These are phyloP conservation scores for Zygosaccharomyces kombuchaensis DNA, from an alignment of 805 yeast species.

Conservation along the genomic window DNA sequence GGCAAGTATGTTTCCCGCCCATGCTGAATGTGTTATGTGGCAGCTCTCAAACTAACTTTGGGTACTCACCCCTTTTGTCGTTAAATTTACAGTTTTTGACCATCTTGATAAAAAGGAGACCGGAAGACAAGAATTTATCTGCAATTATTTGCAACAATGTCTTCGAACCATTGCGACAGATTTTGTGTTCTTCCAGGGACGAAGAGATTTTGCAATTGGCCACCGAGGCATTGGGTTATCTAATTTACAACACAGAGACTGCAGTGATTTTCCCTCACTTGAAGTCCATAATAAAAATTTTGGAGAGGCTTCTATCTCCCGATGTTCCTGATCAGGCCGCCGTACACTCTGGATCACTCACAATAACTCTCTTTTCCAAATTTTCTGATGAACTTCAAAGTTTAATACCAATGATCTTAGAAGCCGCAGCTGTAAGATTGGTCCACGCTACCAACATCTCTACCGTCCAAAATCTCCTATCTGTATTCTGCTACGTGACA, in stretches of 20 bases:
- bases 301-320: slow-evolving; percentile 66
- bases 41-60: slow-evolving; percentile 27
- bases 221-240: slow-evolving; percentile 64
- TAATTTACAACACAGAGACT: slow-evolving; percentile 43
- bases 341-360: slow-evolving; percentile 63
- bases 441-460: slow-evolving; percentile 61
- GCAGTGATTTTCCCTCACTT: slow-evolving; percentile 16
- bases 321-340: slow-evolving; percentile 76
- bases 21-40: slow-evolving; percentile 39
- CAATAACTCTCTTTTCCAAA: slow-evolving; percentile 53
- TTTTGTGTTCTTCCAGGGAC: slow-evolving; percentile 48
- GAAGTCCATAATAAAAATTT: slow-evolving; percentile 42
- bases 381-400: slow-evolving; percentile 40
- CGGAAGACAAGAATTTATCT: slow-evolving; percentile 29
- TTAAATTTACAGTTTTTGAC: slow-evolving; percentile 35
- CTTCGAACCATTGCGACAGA: slow-evolving; percentile 25
- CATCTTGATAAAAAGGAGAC: slow-evolving; percentile 31
- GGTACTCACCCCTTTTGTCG: slow-evolving; percentile 51
- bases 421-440: slow-evolving; percentile 68
- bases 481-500: slow-evolving; percentile 71
- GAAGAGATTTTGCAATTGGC: slow-evolving; percentile 74
- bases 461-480: slow-evolving; percentile 70
- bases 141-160: slow-evolving; percentile 20
- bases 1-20: slow-evolving; percentile 51
- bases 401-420: slow-evolving; percentile 51